Evolutionary conservation across 2,329 filamentous ascomycete species (phyloP).

Genomic region (Xylaria polymorpha): DNA sequence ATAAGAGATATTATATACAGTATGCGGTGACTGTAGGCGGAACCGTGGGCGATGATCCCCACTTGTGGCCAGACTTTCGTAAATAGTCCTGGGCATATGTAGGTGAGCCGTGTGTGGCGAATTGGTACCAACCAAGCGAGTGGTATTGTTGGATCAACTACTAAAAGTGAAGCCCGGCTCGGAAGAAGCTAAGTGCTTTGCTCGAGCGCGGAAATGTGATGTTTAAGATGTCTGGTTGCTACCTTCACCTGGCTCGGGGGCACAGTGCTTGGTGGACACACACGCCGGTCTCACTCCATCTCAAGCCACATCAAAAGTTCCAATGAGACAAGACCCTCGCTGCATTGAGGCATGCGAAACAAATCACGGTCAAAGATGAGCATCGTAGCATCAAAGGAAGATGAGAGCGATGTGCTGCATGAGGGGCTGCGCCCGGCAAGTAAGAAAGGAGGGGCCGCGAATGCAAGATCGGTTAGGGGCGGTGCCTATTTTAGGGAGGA

Average conservation of each 20-base stretch:
- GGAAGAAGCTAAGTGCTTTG: constrained; percentile 12
- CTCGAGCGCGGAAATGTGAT: constrained; percentile 20
- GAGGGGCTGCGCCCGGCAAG: constrained; percentile 30
- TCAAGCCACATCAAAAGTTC: constrained; percentile 31
- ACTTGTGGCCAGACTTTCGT: constrained; percentile 28
- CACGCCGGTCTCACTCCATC: constrained; percentile 27
- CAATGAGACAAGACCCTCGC: constrained; percentile 16
- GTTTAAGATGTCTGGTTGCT: constrained; percentile 9
- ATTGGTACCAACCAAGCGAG: constrained; percentile 15
- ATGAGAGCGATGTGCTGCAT: constrained; percentile 13
- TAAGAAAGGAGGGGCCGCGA: constrained; percentile 20
- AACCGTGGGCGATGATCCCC: constrained; percentile 4
- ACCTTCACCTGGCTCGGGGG: constrained; percentile 25
- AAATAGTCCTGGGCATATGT: constrained; percentile 17
- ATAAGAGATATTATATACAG: constrained; percentile 26
- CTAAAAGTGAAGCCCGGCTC: constrained; percentile 31
- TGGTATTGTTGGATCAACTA: constrained; percentile 17
- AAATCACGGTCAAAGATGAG: constrained; percentile 7
- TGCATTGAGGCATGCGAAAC: constrained; percentile 28
- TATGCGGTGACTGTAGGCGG: constrained; percentile 7
- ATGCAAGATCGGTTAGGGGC: constrained; percentile 26
- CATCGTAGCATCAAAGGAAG: constrained; percentile 20
- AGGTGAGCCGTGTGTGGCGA: constrained; percentile 23
- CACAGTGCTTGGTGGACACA: constrained; percentile 19
- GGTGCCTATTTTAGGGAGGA: constrained; percentile 40